Evolutionary conservation across 495 filamentous ascomycete species (phyloP), one percentile per base, ranked within the genome.

Genomic region (Xylaria castorea): DNA sequence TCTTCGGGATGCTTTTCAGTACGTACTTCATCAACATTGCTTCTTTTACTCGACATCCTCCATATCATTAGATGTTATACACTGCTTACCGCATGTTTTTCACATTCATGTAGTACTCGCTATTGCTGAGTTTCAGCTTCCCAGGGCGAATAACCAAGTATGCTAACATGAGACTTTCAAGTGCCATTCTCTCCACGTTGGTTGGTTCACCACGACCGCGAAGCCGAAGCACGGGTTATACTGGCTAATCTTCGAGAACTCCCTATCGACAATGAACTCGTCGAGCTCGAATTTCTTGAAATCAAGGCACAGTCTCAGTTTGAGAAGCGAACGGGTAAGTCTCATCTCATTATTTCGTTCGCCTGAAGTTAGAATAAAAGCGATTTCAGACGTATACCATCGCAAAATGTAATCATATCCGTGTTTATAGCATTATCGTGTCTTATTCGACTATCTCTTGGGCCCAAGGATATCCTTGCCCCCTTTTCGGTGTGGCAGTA

Each of bases 111-210:
- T 57, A 12, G 16, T 18, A 32, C 7, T 18, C 53, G 4, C 25
- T 57, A 20, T 32, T 32, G 11, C 25, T 51, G 1, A 0, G 20
- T 51, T 57, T 32, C 16, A 36, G 34, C 5, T 61, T 8, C 32
- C 1, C 32, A 3, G n/a, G 3, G 38, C 3, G 32, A 38, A 38
- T 38, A n/a, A 50, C 22, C 9, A 30, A 44, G 34, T 27, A 27
- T 53, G 44, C 60, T 71, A 65, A 64, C 60, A 87, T 34, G 18
- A 34, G n/a, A n/a, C 6, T 50, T n/a, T 16, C 30, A 25, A 72
- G 70, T 96, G 88, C 93, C 92, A 1, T 93, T 93, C 80, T 93
- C 92, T 1, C 93, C 93, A 0, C 88, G 93, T 72, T 94, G 93
- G 93, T 83, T 95, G 0, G 79, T 92, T 25, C 91, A 94, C 80